These are phyloP conservation scores for Phytophthora pluvialis DNA, from an alignment of 352 stramenopile genomes.

Conservation along the genomic window DNA sequence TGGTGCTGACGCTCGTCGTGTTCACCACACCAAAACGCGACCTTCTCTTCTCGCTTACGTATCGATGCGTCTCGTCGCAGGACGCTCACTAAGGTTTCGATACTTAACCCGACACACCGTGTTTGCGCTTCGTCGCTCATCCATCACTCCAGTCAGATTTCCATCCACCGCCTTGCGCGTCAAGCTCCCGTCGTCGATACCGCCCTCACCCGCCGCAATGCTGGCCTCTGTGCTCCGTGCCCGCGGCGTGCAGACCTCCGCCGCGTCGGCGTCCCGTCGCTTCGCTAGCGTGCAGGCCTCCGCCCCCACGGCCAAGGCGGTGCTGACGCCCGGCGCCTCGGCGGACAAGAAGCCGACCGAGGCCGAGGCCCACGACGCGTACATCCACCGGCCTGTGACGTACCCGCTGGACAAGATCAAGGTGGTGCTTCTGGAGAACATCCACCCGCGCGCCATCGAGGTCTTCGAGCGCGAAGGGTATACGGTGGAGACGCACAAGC, in stretches of 20 bases:
- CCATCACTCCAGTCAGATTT: constrained; percentile 26
- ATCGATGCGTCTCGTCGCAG: constrained; percentile 24
- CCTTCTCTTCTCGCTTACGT: constrained; percentile 1
- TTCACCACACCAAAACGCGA: constrained; percentile 14
- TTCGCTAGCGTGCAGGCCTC: constrained; percentile 52
- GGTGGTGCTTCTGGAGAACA: constrained; percentile 86
- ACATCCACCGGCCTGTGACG: constrained; percentile 73
- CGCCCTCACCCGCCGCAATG: constrained; percentile 31
- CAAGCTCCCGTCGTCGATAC: constrained; percentile 3
- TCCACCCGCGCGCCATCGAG: constrained; percentile 76
- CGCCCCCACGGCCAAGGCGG: constrained; percentile 15
- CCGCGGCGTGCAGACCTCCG: constrained; percentile 21
- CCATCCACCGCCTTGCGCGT: constrained; percentile 16
- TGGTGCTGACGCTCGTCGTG: constrained; percentile 14
- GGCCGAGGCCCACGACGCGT: constrained; percentile 33
- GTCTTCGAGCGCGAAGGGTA: constrained; percentile 85
- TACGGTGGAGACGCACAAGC: constrained; percentile 81
- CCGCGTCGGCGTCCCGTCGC: constrained; percentile 13
- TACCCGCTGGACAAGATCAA: constrained; percentile 85
- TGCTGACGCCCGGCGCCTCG: constrained; percentile 23
- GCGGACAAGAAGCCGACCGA: constrained; percentile 20
- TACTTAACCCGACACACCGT: constrained; percentile 15
- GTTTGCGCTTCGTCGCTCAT: constrained; percentile 12
- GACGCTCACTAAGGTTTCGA: neutral
- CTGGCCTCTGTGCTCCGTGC: constrained; percentile 46